These are phyloP conservation scores for Tetrapisispora namnaoensis DNA, from an alignment of 805 yeast species.

Conservation along the genomic window DNA sequence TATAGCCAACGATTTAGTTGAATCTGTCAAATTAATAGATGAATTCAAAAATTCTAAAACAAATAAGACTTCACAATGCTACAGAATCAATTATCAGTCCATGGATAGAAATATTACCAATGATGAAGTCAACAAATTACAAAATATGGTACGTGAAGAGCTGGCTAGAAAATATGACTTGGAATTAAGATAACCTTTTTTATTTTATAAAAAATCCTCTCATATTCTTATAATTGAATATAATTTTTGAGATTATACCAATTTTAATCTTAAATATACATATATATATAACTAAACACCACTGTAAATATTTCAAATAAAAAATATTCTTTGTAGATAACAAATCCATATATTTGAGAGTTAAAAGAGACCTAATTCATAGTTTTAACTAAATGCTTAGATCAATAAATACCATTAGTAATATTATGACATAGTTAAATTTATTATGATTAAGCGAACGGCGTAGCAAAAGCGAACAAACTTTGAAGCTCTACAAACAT, in stretches of 20 bases:
- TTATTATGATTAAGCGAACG: too few species aligned
- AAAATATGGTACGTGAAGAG: constrained; percentile 51
- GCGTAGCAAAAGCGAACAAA: background rate
- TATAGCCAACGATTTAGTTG: constrained; percentile 80
- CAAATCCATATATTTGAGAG: background rate
- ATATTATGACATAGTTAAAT: background rate
- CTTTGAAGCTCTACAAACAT: background rate
- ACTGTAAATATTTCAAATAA: background rate
- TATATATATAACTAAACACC: background rate
- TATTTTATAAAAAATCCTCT: too few species aligned
- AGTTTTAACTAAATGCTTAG: background rate
- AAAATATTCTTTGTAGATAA: background rate
- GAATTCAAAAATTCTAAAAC: constrained; percentile 81
- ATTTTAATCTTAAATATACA: background rate
- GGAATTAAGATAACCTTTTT: constrained; percentile 31
- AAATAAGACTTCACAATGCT: constrained; percentile 68
- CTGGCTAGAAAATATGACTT: constrained; percentile 45
- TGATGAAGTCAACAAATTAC: constrained; percentile 70
- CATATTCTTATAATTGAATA: too few species aligned
- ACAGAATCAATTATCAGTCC: constrained; percentile 84
- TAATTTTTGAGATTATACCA: background rate
- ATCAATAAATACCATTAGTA: background rate
- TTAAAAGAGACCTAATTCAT: too few species aligned
- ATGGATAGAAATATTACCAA: constrained; percentile 90
- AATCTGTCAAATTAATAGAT: constrained; percentile 71